Evolutionary conservation across 2,329 filamentous ascomycete species (phyloP).

Genomic region (Venturia effusa): DNA sequence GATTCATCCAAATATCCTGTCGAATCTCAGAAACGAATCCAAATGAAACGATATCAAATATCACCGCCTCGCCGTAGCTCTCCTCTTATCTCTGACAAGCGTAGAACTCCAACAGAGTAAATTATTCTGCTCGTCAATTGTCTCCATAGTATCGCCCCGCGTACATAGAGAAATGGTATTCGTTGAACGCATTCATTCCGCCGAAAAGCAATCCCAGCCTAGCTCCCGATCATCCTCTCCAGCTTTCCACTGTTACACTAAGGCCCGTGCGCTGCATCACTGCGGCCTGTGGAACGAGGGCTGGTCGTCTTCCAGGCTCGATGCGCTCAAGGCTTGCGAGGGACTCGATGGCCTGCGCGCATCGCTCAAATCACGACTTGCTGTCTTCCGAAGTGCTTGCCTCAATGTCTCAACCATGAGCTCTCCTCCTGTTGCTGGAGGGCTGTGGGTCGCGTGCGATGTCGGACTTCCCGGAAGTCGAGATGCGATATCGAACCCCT

Average conservation of each 20-base stretch:
- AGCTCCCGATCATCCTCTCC: not conserved
- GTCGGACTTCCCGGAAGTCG: slow-evolving; percentile 48
- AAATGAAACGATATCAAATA: not conserved
- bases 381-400: slow-evolving; percentile 75
- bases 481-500: slow-evolving; percentile 59
- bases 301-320: slow-evolving; percentile 5
- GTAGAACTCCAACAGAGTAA: not conserved
- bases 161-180: not conserved
- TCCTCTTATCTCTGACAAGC: not conserved
- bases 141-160: not conserved
- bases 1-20: not conserved
- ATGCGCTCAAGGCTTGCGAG: not conserved
- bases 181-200: not conserved
- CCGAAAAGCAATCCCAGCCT: not conserved
- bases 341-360: slow-evolving; percentile 8
- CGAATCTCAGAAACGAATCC: not conserved
- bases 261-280: not conserved
- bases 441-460: slow-evolving; percentile 33
- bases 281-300: not conserved
- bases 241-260: not conserved
- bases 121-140: not conserved
- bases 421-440: slow-evolving; percentile 51
- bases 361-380: slow-evolving; percentile 62
- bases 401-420: slow-evolving; percentile 89
- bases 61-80: not conserved